Base-by-base conservation (phyloP, 2,329 filamentous ascomycete genomes). In the Metarhizium rileyi region DNA sequence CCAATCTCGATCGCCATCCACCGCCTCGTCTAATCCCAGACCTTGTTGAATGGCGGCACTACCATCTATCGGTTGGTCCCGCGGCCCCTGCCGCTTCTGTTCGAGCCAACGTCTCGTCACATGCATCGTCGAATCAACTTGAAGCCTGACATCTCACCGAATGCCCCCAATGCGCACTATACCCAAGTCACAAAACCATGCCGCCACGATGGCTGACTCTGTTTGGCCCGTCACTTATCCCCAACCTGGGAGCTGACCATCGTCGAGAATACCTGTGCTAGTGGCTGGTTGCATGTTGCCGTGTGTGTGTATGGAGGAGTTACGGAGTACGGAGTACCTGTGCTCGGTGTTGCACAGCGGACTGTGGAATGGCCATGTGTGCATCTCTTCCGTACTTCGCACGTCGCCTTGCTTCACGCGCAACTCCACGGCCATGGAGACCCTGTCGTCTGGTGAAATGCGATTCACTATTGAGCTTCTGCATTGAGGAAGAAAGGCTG, bases 41-140 rank as follows among this genome's bases (percentile, higher is more conserved):
- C 49, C 64, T 52, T 62, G 62, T 46, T 48, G 49, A 56, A 55
- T 57, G 58, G 56, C 57, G 56, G 59, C 64, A 63, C 68, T 68
- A 65, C 59, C 61, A 64, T 66, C 67, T 61, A 64, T 66, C 67
- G 68, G 67, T 69, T 69, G 68, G 68, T 69, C 68, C 72, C 69
- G 68, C 67, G 65, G 67, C 64, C 66, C 69, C 70, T 67, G 63
- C 64, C 61, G 64, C 61, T 61, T 63, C 65, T 73, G 70, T 70
- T 72, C 66, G 63, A 66, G 65, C 62, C 63, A 65, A 58, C 54
- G 56, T 62, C 56, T 70, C 66, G 66, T 74, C 72, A 75, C 72
- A 72, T 52, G 51, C 50, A 49, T 67, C 48, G 51, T 28, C 53
- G 50, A 56, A 54, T 56, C 54, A 56, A 10, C 20, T 20, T 23